A percentile compares a stretch with the other conserved stretches of the same genome.
phyloP scores from a whole-genome alignment of 202 grass and related monocot species.

The Eragrostis tef region DNA sequence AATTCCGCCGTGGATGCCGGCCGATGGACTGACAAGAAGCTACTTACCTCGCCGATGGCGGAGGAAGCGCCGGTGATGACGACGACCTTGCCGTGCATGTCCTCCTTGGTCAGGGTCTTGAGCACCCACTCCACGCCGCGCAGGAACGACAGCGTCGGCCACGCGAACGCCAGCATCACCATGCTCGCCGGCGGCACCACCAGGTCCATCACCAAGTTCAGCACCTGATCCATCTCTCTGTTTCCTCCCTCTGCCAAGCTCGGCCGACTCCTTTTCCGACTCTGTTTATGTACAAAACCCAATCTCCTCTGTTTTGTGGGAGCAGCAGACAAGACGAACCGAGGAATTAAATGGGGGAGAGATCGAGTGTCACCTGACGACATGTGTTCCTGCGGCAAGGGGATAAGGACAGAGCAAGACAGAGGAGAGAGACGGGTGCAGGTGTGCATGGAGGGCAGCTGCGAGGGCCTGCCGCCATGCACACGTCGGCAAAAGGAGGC shows the following conservation, averaged over 20 bases:
- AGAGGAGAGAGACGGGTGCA: background rate
- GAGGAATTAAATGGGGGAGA: background rate
- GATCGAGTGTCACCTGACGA: background rate
- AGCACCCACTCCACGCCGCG: slow-evolving; percentile 62
- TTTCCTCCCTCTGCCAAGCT: too few species aligned
- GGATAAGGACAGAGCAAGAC: slow-evolving; percentile 24
- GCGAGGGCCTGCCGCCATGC: slow-evolving; percentile 15
- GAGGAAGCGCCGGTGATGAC: slow-evolving; percentile 82
- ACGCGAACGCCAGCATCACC: slow-evolving; percentile 89
- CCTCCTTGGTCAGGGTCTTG: slow-evolving; percentile 65
- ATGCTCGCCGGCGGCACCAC: slow-evolving; percentile 93
- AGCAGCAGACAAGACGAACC: background rate
- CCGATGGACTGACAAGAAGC: background rate
- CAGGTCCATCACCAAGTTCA: slow-evolving; percentile 66
- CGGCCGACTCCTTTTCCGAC: background rate
- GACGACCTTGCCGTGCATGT: slow-evolving; percentile 78
- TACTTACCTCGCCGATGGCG: slow-evolving; percentile 72
- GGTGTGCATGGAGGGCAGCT: slow-evolving; percentile 50
- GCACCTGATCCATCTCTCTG: slow-evolving; percentile 52
- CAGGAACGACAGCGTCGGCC: slow-evolving; percentile 81
- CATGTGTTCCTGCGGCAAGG: background rate
- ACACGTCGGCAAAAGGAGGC: slow-evolving; percentile 41
- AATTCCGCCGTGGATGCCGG: background rate
- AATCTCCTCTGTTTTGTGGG: background rate
- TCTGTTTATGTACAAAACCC: background rate